Conservation (phyloP, 202 grass and related monocot genomes). For the Cymbopogon flexuosus region DNA sequence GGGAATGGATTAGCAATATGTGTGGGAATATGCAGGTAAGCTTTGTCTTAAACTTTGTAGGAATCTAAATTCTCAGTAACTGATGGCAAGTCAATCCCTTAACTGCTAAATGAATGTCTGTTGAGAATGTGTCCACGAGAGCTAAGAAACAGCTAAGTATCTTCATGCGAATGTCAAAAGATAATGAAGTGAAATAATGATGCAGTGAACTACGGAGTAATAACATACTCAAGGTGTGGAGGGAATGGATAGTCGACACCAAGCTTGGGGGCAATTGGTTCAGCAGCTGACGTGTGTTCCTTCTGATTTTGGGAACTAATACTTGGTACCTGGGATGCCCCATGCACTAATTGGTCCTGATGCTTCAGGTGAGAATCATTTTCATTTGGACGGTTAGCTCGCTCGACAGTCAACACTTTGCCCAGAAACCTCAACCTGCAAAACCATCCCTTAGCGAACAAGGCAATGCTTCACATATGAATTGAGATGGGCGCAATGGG, state of each 20-base stretch:
- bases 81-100: not conserved
- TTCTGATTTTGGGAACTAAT: slow-evolving; percentile 36
- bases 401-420: slow-evolving; percentile 71
- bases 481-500: not conserved
- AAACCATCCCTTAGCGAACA: slow-evolving; percentile 25
- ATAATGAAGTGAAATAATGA: not conserved
- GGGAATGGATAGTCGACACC: slow-evolving; percentile 91
- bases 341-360: slow-evolving; percentile 31
- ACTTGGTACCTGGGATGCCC: slow-evolving; percentile 32
- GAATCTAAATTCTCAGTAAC: not conserved
- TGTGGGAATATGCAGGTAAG: too few relatives aligned
- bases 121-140: not conserved
- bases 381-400: slow-evolving; percentile 43
- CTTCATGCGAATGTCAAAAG: not conserved
- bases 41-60: not conserved
- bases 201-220: not conserved
- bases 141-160: not conserved
- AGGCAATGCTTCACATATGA: slow-evolving; percentile 2
- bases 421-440: slow-evolving; percentile 83
- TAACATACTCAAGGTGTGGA: slow-evolving; percentile 78
- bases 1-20: too few relatives aligned
- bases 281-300: slow-evolving; percentile 39
- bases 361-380: slow-evolving; percentile 37
- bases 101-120: not conserved
- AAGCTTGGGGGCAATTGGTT: slow-evolving; percentile 75